Conservation (phyloP, 257 asterid species). For the Linderniella brevidens region DNA sequence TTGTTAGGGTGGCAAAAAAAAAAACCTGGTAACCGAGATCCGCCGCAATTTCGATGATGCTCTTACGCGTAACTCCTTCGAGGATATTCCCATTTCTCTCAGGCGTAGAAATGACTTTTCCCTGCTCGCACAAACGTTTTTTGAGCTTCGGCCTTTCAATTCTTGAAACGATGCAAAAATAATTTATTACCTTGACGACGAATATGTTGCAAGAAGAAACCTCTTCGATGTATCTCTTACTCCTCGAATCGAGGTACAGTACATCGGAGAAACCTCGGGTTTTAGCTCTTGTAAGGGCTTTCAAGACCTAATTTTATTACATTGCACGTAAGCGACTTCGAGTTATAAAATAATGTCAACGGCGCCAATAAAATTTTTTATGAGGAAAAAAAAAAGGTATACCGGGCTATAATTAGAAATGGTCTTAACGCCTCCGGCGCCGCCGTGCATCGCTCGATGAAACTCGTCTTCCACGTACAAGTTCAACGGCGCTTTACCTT, state of each 20-base stretch:
- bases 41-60: conserved; percentile 45
- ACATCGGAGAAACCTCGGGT: conserved; percentile 91
- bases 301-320: conserved; percentile 42
- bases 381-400: conserved; percentile 13
- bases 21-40: conserved; percentile 45
- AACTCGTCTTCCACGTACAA: conserved; percentile 77
- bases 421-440: conserved; percentile 94
- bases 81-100: conserved; percentile 51
- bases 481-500: conserved; percentile 90
- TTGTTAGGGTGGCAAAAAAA: no score
- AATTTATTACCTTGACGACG: conserved; percentile 61
- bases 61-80: conserved; percentile 59
- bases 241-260: conserved; percentile 60
- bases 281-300: conserved; percentile 85
- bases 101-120: conserved; percentile 53
- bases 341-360: not conserved
- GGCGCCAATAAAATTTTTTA: not conserved
- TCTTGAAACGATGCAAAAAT: not conserved
- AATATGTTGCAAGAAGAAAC: conserved; percentile 93
- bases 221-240: conserved; percentile 77
- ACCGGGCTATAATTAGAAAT: conserved; percentile 93
- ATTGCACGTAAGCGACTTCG: not conserved
- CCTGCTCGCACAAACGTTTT: conserved; percentile 16
- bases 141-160: not conserved
- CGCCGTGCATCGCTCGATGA: conserved; percentile 98